Conservation (phyloP, 2,329 filamentous ascomycete genomes). For the Penicillium janthinellum region DNA sequence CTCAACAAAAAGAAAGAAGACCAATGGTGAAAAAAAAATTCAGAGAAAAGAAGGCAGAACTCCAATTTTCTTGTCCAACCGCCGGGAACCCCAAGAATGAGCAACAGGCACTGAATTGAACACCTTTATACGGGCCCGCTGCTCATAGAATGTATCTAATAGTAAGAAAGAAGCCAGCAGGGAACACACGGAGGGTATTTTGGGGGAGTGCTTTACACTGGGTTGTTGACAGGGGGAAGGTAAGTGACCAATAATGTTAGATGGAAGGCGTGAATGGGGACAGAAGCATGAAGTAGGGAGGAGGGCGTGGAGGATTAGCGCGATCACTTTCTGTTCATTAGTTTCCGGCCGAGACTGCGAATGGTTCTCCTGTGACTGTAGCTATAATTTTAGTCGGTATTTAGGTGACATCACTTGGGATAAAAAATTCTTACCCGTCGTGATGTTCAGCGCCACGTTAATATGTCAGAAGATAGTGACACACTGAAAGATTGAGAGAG, state of each 20-base stretch:
- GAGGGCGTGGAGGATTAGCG: not conserved
- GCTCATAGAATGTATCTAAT: constrained; percentile 23
- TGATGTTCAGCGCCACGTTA: constrained; percentile 25
- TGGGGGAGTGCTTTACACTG: constrained; percentile 13
- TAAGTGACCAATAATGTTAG: constrained; percentile 1
- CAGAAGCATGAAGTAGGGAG: not conserved
- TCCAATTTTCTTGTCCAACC: not conserved
- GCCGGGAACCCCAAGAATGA: constrained; percentile 4
- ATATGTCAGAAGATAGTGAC: too few species aligned
- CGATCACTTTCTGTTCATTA: constrained; percentile 31
- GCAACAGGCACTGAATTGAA: constrained; percentile 8
- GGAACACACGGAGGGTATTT: not conserved
- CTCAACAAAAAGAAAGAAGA: constrained; percentile 13
- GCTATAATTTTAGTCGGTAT: not conserved
- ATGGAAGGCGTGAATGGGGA: not conserved
- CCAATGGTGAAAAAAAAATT: not conserved
- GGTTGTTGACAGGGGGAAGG: not conserved
- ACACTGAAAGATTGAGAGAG: too few species aligned
- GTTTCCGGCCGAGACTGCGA: constrained; percentile 40
- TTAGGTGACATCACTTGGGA: not conserved
- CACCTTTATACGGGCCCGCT: constrained; percentile 23
- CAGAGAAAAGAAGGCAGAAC: not conserved
- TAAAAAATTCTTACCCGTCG: constrained; percentile 33
- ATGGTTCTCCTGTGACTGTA: constrained; percentile 37
- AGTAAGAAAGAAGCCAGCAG: constrained; percentile 10